Base-by-base conservation (phyloP, 1,139 yeast genomes). In the Geotrichum candidum region DNA sequence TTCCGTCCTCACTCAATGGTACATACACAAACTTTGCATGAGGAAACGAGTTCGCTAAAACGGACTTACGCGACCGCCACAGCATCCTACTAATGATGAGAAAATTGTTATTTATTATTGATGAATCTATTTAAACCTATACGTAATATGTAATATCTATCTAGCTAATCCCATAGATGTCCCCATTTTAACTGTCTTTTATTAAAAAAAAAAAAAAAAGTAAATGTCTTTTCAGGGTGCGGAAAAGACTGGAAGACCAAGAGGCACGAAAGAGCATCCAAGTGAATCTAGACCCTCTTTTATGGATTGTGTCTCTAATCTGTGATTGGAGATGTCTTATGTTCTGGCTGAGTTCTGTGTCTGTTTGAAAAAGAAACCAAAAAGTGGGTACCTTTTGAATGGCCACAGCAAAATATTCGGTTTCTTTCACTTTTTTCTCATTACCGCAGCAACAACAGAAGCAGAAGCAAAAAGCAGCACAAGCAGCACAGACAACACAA, bases 1-100 rank as follows among this genome's bases (percentile, higher is more conserved):
- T 83, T 83, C 68, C 80, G 83, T 65, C 87, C 87, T 0, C 87
- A 83, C 69, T 79, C 85, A 5, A 84, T 81, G 1, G 86, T 82
- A 68, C 85, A 78, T 61, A 74, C 18, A 18, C 22, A n/a, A 41
- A 41, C 73, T n/a, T 53, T 55, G n/a, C 51, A 29, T n/a, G 29
- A 27, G 56, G 54, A 50, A 11, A 15, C 53, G 22, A 41, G 22
- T 15, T 22, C 54, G 2, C 22, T 57, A 29, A 57, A 52, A 45
- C 59, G 52, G 22, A 27, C 50, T 9, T 52, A 22, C 31, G 53
- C 66, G 67, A 33, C 75, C 54, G 57, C 63, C 60, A n/a, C 18
- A 5, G 48, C 48, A 41, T 41, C 22, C 48, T 41, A 41, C 48
- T 41, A 41, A 41, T 41, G 48, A 41, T n/a, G 23, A 41, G 10